A percentile compares a stretch with the other conserved stretches of the same genome.
These are phyloP conservation scores for Hypsizygus marmoreus DNA, from an alignment of 768 basidiomycete species.

Conservation along the genomic window DNA sequence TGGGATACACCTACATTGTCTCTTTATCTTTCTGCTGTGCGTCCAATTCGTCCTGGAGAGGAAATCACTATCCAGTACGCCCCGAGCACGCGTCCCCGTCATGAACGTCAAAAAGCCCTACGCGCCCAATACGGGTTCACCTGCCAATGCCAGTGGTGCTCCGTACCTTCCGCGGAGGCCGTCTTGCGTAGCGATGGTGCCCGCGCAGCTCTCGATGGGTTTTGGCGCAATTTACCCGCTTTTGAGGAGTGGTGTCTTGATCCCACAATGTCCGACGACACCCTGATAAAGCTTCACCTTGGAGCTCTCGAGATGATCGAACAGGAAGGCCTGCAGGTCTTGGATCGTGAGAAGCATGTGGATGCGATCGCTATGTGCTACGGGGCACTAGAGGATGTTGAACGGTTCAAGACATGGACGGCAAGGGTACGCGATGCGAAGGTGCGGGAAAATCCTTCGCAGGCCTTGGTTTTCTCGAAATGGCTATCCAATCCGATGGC, in stretches of 20 bases:
- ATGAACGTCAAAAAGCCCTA: constrained; percentile 23
- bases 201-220: constrained; percentile 26
- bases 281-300: constrained; percentile 33
- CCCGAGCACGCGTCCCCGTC: constrained; percentile 21
- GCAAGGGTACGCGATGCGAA: constrained; percentile 28
- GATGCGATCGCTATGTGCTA: constrained; percentile 44
- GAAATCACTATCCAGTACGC: constrained; percentile 42
- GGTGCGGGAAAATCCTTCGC: constrained; percentile 17
- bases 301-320: constrained; percentile 31
- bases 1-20: constrained; percentile 36
- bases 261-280: constrained; percentile 22
- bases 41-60: constrained; percentile 32
- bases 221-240: constrained; percentile 28
- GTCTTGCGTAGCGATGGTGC: constrained; percentile 27
- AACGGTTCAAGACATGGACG: constrained; percentile 37
- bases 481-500: constrained; percentile 37
- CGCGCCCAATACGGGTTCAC: constrained; percentile 29
- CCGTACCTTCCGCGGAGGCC: constrained; percentile 11
- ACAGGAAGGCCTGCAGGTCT: constrained; percentile 34
- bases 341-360: constrained; percentile 30
- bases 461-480: constrained; percentile 29
- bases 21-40: constrained; percentile 33
- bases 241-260: constrained; percentile 39
- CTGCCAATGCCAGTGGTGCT: constrained; percentile 33
- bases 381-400: constrained; percentile 37